These are phyloP conservation scores for Cnidoscolus chayamansa DNA, from an alignment of 441 rosid species.

Conservation along the genomic window DNA sequence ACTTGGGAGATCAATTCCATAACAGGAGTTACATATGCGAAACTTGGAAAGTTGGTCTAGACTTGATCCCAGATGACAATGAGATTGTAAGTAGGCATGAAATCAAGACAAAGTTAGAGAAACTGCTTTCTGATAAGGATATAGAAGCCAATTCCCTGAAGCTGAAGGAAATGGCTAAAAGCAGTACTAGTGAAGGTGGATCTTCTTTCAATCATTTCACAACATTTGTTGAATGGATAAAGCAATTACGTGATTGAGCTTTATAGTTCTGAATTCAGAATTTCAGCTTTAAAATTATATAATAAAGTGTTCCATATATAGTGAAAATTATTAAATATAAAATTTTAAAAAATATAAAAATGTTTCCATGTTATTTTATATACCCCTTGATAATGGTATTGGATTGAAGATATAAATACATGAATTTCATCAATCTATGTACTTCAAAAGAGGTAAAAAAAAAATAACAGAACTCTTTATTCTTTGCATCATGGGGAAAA, in stretches of 20 bases:
- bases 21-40: slow-evolving; percentile 31
- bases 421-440: not conserved
- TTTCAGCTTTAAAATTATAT: no score
- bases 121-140: slow-evolving; percentile 10
- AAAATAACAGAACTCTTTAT: no score
- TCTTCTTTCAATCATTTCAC: slow-evolving; percentile 33
- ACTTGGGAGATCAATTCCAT: slow-evolving; percentile 32
- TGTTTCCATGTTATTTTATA: no score
- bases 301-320: no score
- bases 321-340: no score
- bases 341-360: no score
- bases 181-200: slow-evolving; percentile 27
- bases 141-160: slow-evolving; percentile 27
- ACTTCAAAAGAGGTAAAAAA: not conserved
- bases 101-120: slow-evolving; percentile 18
- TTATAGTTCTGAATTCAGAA: not conserved
- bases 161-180: slow-evolving; percentile 28
- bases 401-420: no score
- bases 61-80: slow-evolving; percentile 15
- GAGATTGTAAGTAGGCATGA: slow-evolving; percentile 29
- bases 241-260: not conserved
- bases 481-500: not conserved
- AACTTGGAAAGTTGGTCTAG: slow-evolving; percentile 31
- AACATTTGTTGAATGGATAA: slow-evolving; percentile 17
- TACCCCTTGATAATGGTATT: no score